phyloP scores from a whole-genome alignment of 2,329 filamentous ascomycete genomes.

The Trichophyton schoenleinii region DNA sequence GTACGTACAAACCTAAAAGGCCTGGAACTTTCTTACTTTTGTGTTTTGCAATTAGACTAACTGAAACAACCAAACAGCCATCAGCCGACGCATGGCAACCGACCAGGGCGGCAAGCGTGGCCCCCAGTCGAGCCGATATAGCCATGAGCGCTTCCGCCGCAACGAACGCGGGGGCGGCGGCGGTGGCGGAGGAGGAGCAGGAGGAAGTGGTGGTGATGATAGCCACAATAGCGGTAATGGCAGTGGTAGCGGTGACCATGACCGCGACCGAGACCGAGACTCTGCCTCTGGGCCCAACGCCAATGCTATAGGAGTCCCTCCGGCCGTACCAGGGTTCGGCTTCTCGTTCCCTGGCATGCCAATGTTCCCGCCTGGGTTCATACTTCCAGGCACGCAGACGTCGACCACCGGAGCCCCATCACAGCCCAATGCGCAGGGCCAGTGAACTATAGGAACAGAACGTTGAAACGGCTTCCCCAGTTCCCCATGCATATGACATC shows the following conservation, averaged over 20 bases:
- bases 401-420: constrained; percentile 17
- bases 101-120: constrained; percentile 39
- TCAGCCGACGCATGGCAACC: constrained; percentile 40
- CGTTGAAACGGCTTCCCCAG: background rate
- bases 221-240: constrained; percentile 17
- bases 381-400: constrained; percentile 21
- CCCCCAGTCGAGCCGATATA: constrained; percentile 33
- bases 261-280: constrained; percentile 27
- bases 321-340: constrained; percentile 43
- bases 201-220: constrained; percentile 14
- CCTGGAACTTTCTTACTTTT: background rate
- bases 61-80: constrained; percentile 26
- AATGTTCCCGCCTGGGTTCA: constrained; percentile 38
- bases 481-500: background rate
- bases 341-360: constrained; percentile 41
- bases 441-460: constrained; percentile 20
- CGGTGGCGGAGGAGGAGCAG: constrained; percentile 10
- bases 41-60: background rate
- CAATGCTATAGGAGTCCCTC: constrained; percentile 39
- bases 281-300: constrained; percentile 16
- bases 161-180: constrained; percentile 16
- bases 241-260: constrained; percentile 23
- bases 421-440: constrained; percentile 30
- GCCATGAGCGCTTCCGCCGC: constrained; percentile 20
- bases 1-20: constrained; percentile 21